These are phyloP conservation scores for Rugonectria rugulosa DNA, from an alignment of 2,329 filamentous ascomycete genomes.

Conservation along the genomic window DNA sequence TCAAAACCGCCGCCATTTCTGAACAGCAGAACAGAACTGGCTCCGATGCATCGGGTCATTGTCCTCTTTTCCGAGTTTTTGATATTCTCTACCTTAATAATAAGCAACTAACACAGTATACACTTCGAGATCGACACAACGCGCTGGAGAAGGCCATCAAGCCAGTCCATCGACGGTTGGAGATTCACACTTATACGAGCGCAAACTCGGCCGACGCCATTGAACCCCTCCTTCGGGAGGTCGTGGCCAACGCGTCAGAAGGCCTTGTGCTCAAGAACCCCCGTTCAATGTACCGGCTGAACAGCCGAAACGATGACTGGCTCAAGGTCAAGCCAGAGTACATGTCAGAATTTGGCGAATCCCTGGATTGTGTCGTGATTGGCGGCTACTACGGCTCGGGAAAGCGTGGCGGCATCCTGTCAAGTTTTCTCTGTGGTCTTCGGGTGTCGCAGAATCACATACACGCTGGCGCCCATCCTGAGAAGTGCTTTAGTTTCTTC, in stretches of 20 bases:
- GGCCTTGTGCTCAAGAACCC: conserved; percentile 95
- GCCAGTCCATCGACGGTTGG: conserved; percentile 76
- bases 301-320: conserved; percentile 94
- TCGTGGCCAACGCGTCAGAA: conserved; percentile 87
- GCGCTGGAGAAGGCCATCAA: conserved; percentile 77
- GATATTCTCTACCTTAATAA: conserved; percentile 92
- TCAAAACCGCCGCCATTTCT: conserved; percentile 88
- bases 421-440: conserved; percentile 90
- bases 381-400: conserved; percentile 95
- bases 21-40: conserved; percentile 72
- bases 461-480: conserved; percentile 64
- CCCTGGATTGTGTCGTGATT: conserved; percentile 86
- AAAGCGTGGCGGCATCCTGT: conserved; percentile 79
- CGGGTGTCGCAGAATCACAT: conserved; percentile 75
- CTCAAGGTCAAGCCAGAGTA: conserved; percentile 99
- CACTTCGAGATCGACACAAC: conserved; percentile 78
- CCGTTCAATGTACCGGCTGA: conserved; percentile 82
- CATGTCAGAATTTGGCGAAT: conserved; percentile 95
- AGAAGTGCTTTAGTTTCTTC: conserved; percentile 93
- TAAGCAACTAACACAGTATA: conserved; percentile 79
- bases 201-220: conserved; percentile 75
- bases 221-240: conserved; percentile 79
- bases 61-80: conserved; percentile 86
- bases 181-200: conserved; percentile 77
- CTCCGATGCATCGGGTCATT: conserved; percentile 55